Evolutionary conservation across 1,284 basidiomycete genomes (phyloP), one percentile per base, ranked within the genome.

Genomic region (Kwoniella shivajii): DNA sequence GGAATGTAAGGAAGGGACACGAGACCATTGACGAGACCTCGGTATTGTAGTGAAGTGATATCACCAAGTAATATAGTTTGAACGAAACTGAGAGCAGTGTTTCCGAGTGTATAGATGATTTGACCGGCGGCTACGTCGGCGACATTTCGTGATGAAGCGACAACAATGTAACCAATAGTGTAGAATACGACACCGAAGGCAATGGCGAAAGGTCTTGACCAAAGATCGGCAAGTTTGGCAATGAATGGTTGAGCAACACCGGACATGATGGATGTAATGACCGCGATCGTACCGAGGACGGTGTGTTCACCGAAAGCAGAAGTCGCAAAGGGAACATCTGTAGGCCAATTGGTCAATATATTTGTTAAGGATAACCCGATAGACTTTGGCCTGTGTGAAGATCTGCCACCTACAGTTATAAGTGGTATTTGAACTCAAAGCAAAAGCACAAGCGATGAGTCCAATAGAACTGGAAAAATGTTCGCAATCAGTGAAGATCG

Each of bases 1-100:
- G 69, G 53, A 63, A 91, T 81, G 74, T 86, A 90, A 4, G 43
- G 82, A 79, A 74, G 84, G 82, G 84, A 83, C 26, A 87, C 82
- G 10, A 89, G 78, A n/a, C 86, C 88, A 4, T 84, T 82, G 27
- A 88, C 83, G 13, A 89, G 79, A 5, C 87, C 88, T 51, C 89
- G 83, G 87, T 87, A 90, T 72, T 85, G 83, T 16, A 90, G 82
- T 1, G 85, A 86, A 3, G 89, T 90, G 57, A 88, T 85, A 69
- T 92, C 89, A 16, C 87, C 88, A 51, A 75, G 56, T 30, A 73
- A 54, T 59, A 73, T 65, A 18, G 44, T 56, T 31, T 41, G 49
- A 34, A 66, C 61, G 33, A 72, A 64, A 37, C 52, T 56, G 45
- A 74, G 58, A 44, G 69, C 73, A 13, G 71, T 73, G 56, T 68